Evolutionary conservation across 2,329 filamentous ascomycete genomes (phyloP).

Genomic region (Capronia coronata): DNA sequence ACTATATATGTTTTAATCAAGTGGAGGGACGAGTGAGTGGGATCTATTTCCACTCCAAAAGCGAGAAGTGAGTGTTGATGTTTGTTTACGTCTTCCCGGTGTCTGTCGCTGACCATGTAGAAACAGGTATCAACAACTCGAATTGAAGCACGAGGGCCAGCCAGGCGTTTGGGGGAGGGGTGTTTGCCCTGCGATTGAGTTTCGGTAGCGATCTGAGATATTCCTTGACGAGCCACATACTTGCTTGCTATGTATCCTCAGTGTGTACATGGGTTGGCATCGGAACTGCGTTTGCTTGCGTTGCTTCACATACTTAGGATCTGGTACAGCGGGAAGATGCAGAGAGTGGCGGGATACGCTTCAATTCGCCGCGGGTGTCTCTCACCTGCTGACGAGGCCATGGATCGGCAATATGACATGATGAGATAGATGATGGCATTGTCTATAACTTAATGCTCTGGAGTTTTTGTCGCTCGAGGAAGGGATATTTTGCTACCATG

Average conservation of each 20-base stretch:
- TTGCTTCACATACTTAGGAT: not conserved
- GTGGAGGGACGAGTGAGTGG: constrained; percentile 76
- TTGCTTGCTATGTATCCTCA: constrained; percentile 9
- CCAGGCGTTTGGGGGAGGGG: constrained; percentile 71
- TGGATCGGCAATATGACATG: not conserved
- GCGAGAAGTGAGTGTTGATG: constrained; percentile 74
- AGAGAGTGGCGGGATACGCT: not conserved
- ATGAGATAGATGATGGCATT: too few species aligned
- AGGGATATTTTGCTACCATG: not conserved
- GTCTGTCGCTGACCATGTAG: constrained; percentile 26
- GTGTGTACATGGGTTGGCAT: not conserved
- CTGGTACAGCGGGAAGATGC: not conserved
- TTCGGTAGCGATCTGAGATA: constrained; percentile 37
- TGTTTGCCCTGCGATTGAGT: constrained; percentile 81
- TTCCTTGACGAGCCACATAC: not conserved
- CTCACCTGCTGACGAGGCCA: not conserved
- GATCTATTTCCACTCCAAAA: constrained; percentile 97
- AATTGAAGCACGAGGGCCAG: constrained; percentile 81
- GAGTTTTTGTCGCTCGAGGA: too few species aligned
- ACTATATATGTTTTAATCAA: constrained; percentile 99
- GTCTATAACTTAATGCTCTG: too few species aligned
- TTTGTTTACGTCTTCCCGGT: not conserved
- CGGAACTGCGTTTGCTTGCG: too few species aligned
- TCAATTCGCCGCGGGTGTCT: not conserved
- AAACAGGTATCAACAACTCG: constrained; percentile 79